Percentiles rank a stretch among this genome's conserved stretches.
phyloP scores from a whole-genome alignment of 2,329 filamentous ascomycete species.

The Neopestalotiopsis sp. region DNA sequence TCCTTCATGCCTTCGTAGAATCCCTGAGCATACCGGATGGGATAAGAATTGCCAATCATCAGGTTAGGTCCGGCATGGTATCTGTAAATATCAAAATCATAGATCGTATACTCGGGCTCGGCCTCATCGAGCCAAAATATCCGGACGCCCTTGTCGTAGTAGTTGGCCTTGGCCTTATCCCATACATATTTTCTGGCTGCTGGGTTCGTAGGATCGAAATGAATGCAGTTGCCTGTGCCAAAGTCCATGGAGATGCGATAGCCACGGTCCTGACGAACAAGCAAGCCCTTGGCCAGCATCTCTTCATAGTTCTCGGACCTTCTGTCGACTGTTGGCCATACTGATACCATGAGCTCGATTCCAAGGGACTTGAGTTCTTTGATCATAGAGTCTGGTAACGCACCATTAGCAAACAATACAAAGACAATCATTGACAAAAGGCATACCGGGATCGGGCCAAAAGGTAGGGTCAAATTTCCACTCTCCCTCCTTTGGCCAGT shows the following conservation, averaged over 20 bases:
- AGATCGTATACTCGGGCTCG: constrained; percentile 68
- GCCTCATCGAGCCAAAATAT: constrained; percentile 75
- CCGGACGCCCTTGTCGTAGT: constrained; percentile 66
- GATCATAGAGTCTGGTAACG: constrained; percentile 61
- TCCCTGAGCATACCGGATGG: constrained; percentile 56
- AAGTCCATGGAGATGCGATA: constrained; percentile 64
- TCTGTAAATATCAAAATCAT: constrained; percentile 72
- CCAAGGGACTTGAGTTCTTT: constrained; percentile 61
- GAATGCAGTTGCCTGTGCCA: constrained; percentile 58
- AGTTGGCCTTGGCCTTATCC: constrained; percentile 63
- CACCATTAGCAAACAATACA: not conserved
- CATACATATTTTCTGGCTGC: constrained; percentile 64
- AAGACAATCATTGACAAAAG: not conserved
- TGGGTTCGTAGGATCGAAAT: constrained; percentile 70
- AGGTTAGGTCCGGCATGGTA: constrained; percentile 62
- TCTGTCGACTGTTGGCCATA: constrained; percentile 71
- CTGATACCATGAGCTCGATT: constrained; percentile 71
- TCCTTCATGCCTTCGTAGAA: constrained; percentile 60
- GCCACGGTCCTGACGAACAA: constrained; percentile 67
- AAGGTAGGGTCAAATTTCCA: constrained; percentile 70
- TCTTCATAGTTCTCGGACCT: constrained; percentile 64
- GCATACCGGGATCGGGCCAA: constrained; percentile 66
- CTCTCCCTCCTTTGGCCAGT: constrained; percentile 71
- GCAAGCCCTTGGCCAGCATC: constrained; percentile 65
- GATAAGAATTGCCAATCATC: constrained; percentile 60